Evolutionary conservation across 495 filamentous ascomycete species (phyloP), one percentile per base, ranked within the genome.

Genomic region (Tuber microsphaerosporum): DNA sequence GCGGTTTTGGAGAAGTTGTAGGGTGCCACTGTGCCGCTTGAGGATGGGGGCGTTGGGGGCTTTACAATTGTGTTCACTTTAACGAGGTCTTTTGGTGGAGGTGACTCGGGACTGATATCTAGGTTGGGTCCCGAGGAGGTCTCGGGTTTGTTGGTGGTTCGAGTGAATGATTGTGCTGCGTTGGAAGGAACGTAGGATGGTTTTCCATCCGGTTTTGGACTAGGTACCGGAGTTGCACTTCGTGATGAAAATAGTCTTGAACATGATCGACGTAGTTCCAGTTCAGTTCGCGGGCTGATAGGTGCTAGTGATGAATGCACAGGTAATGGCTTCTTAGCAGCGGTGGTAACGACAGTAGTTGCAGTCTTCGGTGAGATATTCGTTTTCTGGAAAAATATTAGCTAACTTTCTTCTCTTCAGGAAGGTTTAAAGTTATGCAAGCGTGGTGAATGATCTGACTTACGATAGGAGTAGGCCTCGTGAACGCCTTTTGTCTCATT

Each of bases 401-500:
- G 56, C 73, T 45, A 46, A 17, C 56, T 65, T 65, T 31, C 14
- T 26, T 16, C n/a, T n/a, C n/a, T 61, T 51, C 46, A 19, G 46
- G n/a, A n/a, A n/a, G n/a, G n/a, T n/a, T n/a, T n/a, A 61, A 16
- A 16, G n/a, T 34, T 31, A 65, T 65, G 17, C n/a, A 1, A 7
- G 56, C 0, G 56, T 17, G 26, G 56, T 26, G 56, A 65, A 34
- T 3, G 26, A 34, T 65, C 56, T 14, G 14, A 34, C 73, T 79
- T 37, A 79, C 77, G 20, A 79, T 79, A 42, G 77, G 77, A 42
- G 75, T 73, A 34, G 77, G 77, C 70, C 77, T 79, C 34, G 41
- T 41, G 71, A 79, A 79, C 22, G 76, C 73, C 78, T 73, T 79
- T 79, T 79, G 77, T 71, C 76, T 79, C 77, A 79, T 79, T 65